These are phyloP conservation scores for Jatropha multifida DNA, from an alignment of 441 rosid species.

Conservation along the genomic window DNA sequence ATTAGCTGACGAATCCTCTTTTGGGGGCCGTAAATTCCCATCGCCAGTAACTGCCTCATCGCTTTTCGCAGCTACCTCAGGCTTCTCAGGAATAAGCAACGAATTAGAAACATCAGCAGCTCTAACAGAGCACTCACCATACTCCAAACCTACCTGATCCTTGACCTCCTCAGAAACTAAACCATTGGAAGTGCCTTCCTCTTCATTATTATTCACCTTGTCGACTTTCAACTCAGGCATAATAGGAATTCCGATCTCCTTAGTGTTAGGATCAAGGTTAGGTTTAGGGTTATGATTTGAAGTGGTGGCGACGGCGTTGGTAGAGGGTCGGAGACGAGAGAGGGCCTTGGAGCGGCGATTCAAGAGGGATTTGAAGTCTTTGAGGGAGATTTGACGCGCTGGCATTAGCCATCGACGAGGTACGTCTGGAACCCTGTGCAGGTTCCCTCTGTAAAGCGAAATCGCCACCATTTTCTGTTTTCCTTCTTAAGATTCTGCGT, in stretches of 20 bases:
- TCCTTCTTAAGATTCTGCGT: neutral
- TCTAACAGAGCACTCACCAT: conserved; percentile 27
- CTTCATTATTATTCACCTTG: conserved; percentile 12
- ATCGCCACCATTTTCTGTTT: conserved; percentile 64
- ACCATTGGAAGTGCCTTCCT: neutral
- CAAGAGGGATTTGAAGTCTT: conserved; percentile 62
- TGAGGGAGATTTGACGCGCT: conserved; percentile 48
- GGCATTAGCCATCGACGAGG: conserved; percentile 89
- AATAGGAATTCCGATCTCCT: conserved; percentile 16
- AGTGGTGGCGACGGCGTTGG: conserved; percentile 22
- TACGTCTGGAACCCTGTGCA: conserved; percentile 72
- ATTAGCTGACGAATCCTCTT: conserved; percentile 25
- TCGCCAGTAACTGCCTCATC: conserved; percentile 19
- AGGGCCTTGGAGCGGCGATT: conserved; percentile 68
- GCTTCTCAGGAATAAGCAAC: conserved; percentile 10
- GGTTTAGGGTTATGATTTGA: conserved; percentile 35
- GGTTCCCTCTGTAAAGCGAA: conserved; percentile 84
- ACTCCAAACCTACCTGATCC: conserved; percentile 22
- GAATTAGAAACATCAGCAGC: conserved; percentile 17
- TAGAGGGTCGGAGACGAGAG: conserved; percentile 38
- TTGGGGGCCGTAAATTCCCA: conserved; percentile 27
- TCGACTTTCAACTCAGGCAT: conserved; percentile 23
- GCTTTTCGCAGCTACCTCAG: conserved; percentile 21
- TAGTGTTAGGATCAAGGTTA: conserved; percentile 24
- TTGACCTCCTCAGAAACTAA: conserved; percentile 10